Evolutionary conservation across 169 alveolate genomes (phyloP), one percentile per base, ranked within the genome.

Genomic region (Plasmodium cynomolgi): DNA sequence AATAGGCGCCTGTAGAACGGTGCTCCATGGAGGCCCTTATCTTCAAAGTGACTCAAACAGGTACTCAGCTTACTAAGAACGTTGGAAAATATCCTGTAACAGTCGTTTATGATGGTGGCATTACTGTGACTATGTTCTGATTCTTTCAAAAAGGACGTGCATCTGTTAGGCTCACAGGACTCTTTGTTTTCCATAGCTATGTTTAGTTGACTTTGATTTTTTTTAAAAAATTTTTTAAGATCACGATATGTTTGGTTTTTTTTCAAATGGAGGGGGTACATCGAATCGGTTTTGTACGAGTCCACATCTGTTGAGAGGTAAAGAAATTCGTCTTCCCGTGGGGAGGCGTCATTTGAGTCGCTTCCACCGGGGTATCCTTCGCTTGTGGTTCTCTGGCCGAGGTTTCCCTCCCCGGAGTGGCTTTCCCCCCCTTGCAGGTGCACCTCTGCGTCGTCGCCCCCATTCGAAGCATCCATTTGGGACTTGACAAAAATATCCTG

Each of bases 221-320:
- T 39, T 80, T 81, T 90, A 31, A 90, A 8, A 34, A 20, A n/a
- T 68, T 90, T 56, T 39, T 68, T 90, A 13, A 80, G 72, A 37
- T 71, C 31, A 17, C 26, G 29, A 62, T 90, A 81, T 20, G 17
- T 31, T 3, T 26, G 17, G 9, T 31, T 34, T 26, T 90, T 39
- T 33, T 39, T 33, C 83, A 90, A 26, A 2, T 54, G 73, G 54
- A 81, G 34, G 5, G 74, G 23, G 23, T 90, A 90, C n/a, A 90
- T 74, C 6, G 90, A 62, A 39, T 90, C 94, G 17, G 81, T 80
- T 90, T 90, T 90, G 41, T 90, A 90, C 44, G 91, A 90, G 83
- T 90, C 94, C 0, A 20, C 84, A 68, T 90, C 94, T 41, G 91
- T 90, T 15, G 94, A 90, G 47, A 90, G 44, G 74, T 68, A 90